phyloP scores from a whole-genome alignment of 1,139 yeast genomes.

The Suhomyces yuchorum region DNA sequence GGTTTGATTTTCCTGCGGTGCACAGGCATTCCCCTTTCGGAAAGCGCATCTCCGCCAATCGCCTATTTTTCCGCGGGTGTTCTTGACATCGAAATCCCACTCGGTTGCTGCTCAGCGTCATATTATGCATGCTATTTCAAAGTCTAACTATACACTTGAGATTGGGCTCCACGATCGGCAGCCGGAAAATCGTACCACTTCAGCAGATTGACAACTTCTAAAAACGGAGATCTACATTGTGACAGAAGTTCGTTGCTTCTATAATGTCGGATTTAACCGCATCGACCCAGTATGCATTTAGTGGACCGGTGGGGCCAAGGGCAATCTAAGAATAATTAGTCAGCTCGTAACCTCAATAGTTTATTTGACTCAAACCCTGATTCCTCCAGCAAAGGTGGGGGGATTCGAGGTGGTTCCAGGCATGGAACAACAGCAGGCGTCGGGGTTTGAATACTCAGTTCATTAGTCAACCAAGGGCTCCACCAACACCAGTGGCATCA shows the following conservation, averaged over 20 bases:
- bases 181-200: not conserved
- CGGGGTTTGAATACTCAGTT: not conserved
- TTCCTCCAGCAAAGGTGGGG: not conserved
- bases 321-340: not conserved
- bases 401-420: not conserved
- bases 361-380: not conserved
- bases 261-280: not conserved
- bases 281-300: not conserved
- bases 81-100: not conserved
- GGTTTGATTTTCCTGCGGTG: not conserved
- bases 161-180: not conserved
- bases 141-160: not conserved
- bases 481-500: not conserved
- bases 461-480: not conserved
- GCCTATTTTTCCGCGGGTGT: conserved; percentile 3
- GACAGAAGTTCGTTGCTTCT: not conserved
- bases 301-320: not conserved
- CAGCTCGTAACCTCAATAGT: not conserved
- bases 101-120: not conserved
- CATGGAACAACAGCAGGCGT: not conserved
- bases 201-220: not conserved
- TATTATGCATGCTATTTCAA: not conserved
- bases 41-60: conserved; percentile 3
- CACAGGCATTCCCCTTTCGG: conserved; percentile 6
- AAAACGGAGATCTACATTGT: not conserved